Base-by-base conservation (phyloP, 176 grass and related monocot species). In the Olyra latifolia region DNA sequence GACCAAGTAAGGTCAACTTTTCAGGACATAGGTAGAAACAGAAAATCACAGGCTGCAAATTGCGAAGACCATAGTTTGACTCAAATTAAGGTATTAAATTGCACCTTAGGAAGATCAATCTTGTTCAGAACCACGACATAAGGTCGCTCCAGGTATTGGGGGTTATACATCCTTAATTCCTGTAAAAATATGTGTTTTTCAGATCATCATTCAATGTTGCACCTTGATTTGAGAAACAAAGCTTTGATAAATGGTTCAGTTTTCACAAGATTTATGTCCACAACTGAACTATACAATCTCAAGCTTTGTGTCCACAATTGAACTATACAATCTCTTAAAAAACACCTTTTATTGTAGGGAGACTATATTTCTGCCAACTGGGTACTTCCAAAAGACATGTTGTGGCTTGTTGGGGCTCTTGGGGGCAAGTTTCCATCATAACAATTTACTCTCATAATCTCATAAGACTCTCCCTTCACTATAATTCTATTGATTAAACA, bases 121-220 rank as follows among this genome's bases (percentile, higher is more conserved):
- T 98, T 98, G 86, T 98, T 98, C 59, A 98, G 84, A 22, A 98
- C 88, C 32, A 98, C 95, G 74, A 98, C 83, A 29, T 89, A 98
- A 65, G 95, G 92, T 57, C 92, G 85, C 76, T 89, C 80, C 65
- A 98, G 86, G 74, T 95, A 98, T 80, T 83, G 87, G 10, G 95
- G 95, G 54, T 98, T 98, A 85, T 98, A 98, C 95, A 98, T 98
- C 62, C 95, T 90, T 77, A 98, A 69, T 93, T 98, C 95, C 95
- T 98, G 83, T 62, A 93, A 64, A 93, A 64, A 58, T 68, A 84
- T 22, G 85, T 53, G 11, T 3, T 62, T 71, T 9, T 39, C 5
- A 80, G 10, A 50, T 60, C 27, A 56, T 29, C 13, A 1, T 75
- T 88, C 10, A 27, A 45, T 10, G 63, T 20, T 8, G 5, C 43